A percentile compares a stretch with the other conserved stretches of the same genome.
Conservation (phyloP, 257 asterid species). For the Rubia yunnanensis region DNA sequence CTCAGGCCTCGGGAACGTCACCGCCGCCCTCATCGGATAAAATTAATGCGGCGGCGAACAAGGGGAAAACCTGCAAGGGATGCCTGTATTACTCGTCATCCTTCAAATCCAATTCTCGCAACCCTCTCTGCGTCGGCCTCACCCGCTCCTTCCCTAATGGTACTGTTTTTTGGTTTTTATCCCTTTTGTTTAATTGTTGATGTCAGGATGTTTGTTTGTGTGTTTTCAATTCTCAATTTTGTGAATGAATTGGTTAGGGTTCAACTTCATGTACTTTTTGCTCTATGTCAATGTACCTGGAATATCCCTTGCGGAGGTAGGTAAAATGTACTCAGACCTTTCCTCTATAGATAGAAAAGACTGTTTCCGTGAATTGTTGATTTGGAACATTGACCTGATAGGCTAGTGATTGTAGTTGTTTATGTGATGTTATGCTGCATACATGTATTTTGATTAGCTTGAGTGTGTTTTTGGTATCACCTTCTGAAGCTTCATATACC, state of each 20-base stretch:
- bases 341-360: background rate
- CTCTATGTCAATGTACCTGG: background rate
- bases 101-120: slow-evolving; percentile 51
- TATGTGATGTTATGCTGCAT: background rate
- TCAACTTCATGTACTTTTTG: background rate
- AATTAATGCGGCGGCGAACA: slow-evolving; percentile 1
- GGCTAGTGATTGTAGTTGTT: background rate
- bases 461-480: background rate
- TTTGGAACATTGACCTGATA: background rate
- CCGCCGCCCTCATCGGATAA: slow-evolving; percentile 17
- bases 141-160: slow-evolving; percentile 71
- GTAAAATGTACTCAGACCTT: too few species aligned
- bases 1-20: slow-evolving; percentile 13
- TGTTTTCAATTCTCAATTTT: background rate
- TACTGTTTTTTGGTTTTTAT: slow-evolving; percentile 10
- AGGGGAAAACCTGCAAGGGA: slow-evolving; percentile 79
- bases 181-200: background rate
- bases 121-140: slow-evolving; percentile 80
- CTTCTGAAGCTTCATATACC: background rate
- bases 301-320: background rate
- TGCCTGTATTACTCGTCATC: slow-evolving; percentile 65
- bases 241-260: background rate
- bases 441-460: background rate
- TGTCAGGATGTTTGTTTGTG: background rate
- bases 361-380: background rate